phyloP scores from a whole-genome alignment of 2,329 filamentous ascomycete species.

The Hymenoscyphus occultus region DNA sequence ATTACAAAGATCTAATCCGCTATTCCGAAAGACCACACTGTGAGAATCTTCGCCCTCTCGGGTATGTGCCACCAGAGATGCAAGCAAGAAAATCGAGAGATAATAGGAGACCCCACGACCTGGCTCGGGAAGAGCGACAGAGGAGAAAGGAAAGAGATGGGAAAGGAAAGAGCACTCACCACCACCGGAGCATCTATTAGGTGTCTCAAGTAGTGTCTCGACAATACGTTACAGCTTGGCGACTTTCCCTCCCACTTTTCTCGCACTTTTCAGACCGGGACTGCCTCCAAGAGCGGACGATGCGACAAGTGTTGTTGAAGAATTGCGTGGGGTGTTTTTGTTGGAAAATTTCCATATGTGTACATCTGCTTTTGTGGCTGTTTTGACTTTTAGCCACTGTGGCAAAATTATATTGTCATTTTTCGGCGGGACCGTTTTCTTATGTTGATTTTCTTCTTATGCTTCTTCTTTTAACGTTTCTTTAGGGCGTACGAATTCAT shows the following conservation, averaged over 20 bases:
- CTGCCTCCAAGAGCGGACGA: not conserved
- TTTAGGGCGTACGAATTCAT: not conserved
- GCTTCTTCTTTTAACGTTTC: not conserved
- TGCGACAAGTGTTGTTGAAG: not conserved
- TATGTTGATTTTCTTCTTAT: not conserved
- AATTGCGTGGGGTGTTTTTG: not conserved
- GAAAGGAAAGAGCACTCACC: slow-evolving; percentile 1
- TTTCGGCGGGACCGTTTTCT: slow-evolving; percentile 3
- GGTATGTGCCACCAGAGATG: slow-evolving; percentile 19
- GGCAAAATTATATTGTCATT: slow-evolving; percentile 4
- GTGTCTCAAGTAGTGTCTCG: not conserved
- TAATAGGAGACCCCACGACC: slow-evolving; percentile 14
- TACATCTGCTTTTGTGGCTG: slow-evolving; percentile 9
- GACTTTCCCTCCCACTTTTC: not conserved
- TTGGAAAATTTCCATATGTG: not conserved
- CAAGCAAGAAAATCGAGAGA: slow-evolving; percentile 8
- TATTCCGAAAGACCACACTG: slow-evolving; percentile 24
- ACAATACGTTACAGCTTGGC: slow-evolving; percentile 3
- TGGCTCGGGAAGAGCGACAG: slow-evolving; percentile 17
- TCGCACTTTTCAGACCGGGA: not conserved
- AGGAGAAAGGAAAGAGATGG: slow-evolving; percentile 12
- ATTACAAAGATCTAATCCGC: slow-evolving; percentile 15
- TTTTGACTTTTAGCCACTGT: slow-evolving; percentile 7
- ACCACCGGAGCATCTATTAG: too few relatives aligned
- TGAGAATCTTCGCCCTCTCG: slow-evolving; percentile 14